Conservation (phyloP, 495 filamentous ascomycete species). For the Talaromyces adpressus region DNA sequence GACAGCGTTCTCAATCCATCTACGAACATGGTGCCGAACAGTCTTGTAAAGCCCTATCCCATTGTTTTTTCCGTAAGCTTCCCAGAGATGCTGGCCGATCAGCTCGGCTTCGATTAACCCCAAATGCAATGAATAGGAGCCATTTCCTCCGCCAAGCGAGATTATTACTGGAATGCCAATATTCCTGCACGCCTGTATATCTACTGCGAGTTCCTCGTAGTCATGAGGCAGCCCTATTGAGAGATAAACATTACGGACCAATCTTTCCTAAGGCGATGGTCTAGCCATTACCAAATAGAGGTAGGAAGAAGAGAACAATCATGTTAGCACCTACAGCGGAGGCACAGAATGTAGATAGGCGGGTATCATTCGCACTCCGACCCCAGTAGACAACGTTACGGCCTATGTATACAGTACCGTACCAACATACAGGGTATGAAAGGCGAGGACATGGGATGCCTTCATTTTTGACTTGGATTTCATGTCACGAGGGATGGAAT, state of each 20-base stretch:
- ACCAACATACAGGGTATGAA: too few relatives aligned
- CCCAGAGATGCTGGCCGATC: conserved; percentile 46
- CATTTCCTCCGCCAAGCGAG: conserved; percentile 37
- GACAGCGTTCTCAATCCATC: conserved; percentile 39
- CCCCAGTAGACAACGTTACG: not conserved
- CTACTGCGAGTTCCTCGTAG: conserved; percentile 34
- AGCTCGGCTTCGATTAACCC: conserved; percentile 34
- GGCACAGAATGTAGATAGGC: conserved; percentile 20
- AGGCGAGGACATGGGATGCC: too few relatives aligned
- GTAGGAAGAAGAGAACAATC: conserved; percentile 46
- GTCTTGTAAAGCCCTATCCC: conserved; percentile 21
- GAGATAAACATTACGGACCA: conserved; percentile 14
- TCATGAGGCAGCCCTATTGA: not conserved
- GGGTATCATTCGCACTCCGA: not conserved
- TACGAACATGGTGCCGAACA: conserved; percentile 44
- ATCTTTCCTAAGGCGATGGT: conserved; percentile 20
- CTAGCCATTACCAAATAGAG: conserved; percentile 24
- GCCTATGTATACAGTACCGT: not conserved
- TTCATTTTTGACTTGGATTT: too few relatives aligned
- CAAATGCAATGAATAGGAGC: conserved; percentile 29
- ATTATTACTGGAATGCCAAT: conserved; percentile 42
- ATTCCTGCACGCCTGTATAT: conserved; percentile 43
- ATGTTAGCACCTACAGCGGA: conserved; percentile 35
- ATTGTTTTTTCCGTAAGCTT: conserved; percentile 32
- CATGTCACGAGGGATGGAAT: too few relatives aligned